These are phyloP conservation scores for Aspergillus indologenus DNA, from an alignment of 495 filamentous ascomycete genomes.

Conservation along the genomic window DNA sequence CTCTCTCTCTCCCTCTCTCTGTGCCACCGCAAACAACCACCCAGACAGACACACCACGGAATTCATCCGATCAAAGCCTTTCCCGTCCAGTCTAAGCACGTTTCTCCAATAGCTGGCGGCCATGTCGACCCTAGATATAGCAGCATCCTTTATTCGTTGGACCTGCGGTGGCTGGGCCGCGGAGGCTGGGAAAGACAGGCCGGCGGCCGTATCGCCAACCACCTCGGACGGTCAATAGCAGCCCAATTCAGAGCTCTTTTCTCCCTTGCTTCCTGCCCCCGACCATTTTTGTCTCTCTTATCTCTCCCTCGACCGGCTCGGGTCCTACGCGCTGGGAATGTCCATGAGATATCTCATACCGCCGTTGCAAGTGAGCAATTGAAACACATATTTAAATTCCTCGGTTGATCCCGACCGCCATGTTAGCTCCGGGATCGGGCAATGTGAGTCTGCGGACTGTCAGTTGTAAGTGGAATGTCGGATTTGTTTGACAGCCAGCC, in stretches of 20 bases:
- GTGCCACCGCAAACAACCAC: not conserved
- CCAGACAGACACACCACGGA: not conserved
- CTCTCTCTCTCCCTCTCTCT: not conserved
- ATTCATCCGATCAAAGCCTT: not conserved
- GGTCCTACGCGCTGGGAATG: slow-evolving; percentile 20
- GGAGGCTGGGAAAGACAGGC: slow-evolving; percentile 9
- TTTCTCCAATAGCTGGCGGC: slow-evolving; percentile 13
- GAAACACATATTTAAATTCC: slow-evolving; percentile 21
- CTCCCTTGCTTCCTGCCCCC: slow-evolving; percentile 6
- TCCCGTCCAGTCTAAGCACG: not conserved
- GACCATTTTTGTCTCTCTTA: not conserved
- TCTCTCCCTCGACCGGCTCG: slow-evolving; percentile 7
- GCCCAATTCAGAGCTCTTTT: slow-evolving; percentile 3
- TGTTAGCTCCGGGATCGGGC: slow-evolving; percentile 32
- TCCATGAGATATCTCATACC: slow-evolving; percentile 11
- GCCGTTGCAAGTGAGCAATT: slow-evolving; percentile 17
- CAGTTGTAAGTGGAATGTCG: slow-evolving; percentile 29
- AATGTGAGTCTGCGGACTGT: slow-evolving; percentile 35
- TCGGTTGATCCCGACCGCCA: slow-evolving; percentile 28
- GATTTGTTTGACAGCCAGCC: not conserved
- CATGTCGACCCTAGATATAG: slow-evolving; percentile 12
- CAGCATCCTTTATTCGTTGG: slow-evolving; percentile 9
- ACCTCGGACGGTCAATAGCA: slow-evolving; percentile 6
- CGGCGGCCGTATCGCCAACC: slow-evolving; percentile 15
- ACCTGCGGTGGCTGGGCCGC: slow-evolving; percentile 25